Base-by-base conservation (phyloP, 768 basidiomycete species). In the Rossbeevera mucosa region DNA sequence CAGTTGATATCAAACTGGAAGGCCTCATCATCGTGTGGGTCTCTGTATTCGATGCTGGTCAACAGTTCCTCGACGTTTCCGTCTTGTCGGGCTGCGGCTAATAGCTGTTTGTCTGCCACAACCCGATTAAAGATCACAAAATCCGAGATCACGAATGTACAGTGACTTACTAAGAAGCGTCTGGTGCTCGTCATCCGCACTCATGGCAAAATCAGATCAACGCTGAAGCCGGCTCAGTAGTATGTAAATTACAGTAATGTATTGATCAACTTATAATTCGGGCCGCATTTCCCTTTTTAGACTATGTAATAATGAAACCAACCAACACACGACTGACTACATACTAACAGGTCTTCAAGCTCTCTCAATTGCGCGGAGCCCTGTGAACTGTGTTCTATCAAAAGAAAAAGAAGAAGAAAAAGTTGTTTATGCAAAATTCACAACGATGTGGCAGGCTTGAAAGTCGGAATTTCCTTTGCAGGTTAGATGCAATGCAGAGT, bases 1-100 rank as follows among this genome's bases (percentile, higher is more conserved):
- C 66, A 70, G 48, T 70, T 70, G 48, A 68, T 59, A 48, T 70
- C 66, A 29, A 66, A 70, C 18, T 65, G 33, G 44, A 66, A 67
- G 21, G 1, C 26, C 6, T 59, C 54, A 22, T 50, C 42, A 5
- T 65, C 53, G 0, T 42, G 24, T 16, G 47, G 41, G 18, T 69
- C 59, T 43, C 62, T 59, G 44, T 52, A 61, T n/a, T 69, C 60
- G 1, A 0, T 20, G n/a, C 45, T 33, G 11, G 24, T 54, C 8
- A 67, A 49, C 7, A 70, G 26, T 12, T 68, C 64, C 31, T 68
- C 68, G 43, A 67, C 26, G 24, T 64, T 54, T 16, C 64, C 68
- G 0, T 47, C 36, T 38, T 63, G 56, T 21, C 66, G 52, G 14
- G 68, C 66, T 14, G 56, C 62, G 22, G 51, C 44, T 4, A 70